Base-by-base conservation (phyloP, 805 yeast genomes). In the Wickerhamiella vanderwaltii region DNA sequence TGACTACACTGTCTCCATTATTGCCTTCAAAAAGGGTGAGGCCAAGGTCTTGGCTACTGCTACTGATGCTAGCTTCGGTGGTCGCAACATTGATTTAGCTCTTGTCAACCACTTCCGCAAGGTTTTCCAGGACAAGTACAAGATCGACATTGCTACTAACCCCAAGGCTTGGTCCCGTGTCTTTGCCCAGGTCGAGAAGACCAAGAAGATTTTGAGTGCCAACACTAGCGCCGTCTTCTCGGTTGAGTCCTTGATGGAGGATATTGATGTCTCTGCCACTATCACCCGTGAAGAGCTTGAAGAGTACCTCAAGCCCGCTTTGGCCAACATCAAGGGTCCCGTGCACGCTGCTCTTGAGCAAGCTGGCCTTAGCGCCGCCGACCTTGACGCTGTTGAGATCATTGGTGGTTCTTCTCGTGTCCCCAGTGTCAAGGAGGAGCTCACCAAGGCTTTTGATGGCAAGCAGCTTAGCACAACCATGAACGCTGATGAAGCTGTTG, bases 391-490 rank as follows among this genome's bases (percentile, higher is more conserved):
- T 41, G 79, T 91, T 53, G 99, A 91, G 70, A 77, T 91, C 47
- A 80, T 91, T 60, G 99, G 99, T 69, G 99, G 99, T 55, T 82
- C 94, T 63, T 83, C 96, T 54, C 86, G 99, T 74, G 94, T 91
- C 52, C 99, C 99, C 62, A 68, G 82, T 43, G 71, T 91, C 62
- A 91, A 91, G 74, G 73, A 78, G 54, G 79, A 74, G 59, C 72
- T 91, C 54, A 54, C 80, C 54, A 82, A 79, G 60, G 71, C 82
- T 51, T 85, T 91, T 62, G 79, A 79, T 61, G 83, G 83, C 63
- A 82, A 82, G 69, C 79, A 69, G 56, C 71, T 91, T 61, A 83
- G 95, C 30, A 81, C 82, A 71, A 93, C 97, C 54, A 76, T 93
- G 67, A 91, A 91, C 75, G 96, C 87, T 70, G 99, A 91, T 62